Evolutionary conservation across 768 basidiomycete species (phyloP), one percentile per base, ranked within the genome.

Genomic region (Russula sp.): DNA sequence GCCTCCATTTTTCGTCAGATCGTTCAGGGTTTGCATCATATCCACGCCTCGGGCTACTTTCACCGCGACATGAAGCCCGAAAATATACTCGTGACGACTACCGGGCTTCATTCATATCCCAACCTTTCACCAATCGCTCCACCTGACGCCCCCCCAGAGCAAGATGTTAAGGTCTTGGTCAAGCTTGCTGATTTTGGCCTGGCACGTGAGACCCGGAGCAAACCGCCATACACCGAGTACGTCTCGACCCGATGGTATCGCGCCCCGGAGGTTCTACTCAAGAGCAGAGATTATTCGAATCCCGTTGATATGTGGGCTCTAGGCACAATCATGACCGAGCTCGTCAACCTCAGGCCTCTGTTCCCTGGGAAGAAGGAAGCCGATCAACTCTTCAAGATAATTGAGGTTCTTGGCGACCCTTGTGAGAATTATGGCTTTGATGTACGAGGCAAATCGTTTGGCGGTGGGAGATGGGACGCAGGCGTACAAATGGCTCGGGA

Each of bases 1-100:
- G 91, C 94, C 27, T 92, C 90, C 70, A 94, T 98, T 69, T 98
- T 97, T 74, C 86, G 83, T 61, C 97, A 99, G 76, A 90, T 95
- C 70, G 85, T 92, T 50, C 78, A 84, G 16, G 97, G 97, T 44
- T 83, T 99, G 40, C 80, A 93, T 71, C 97, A 99, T 75, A 93
- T 98, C 68, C 97, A 99, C 75, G 73, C 79, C 14, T 80, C 87
- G 35, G 97, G 96, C 40, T 99, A 96, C 76, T 99, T 99, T 76
- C 97, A 99, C 76, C 91, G 97, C 54, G 97, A 99, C 74, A 97
- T 99, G 94, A 99, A 99, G 76, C 97, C 97, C 42, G 97, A 99
- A 75, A 99, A 99, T 70, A 88, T 98, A 8, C 85, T 99, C 56
- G 97, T 99, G 69, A 98, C 97, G 18, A 98, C 97, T 2, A 97